A percentile compares a stretch with the other conserved stretches of the same genome.
Evolutionary conservation across 1,284 basidiomycete species (phyloP).

Genomic region (Puccinia polysora): DNA sequence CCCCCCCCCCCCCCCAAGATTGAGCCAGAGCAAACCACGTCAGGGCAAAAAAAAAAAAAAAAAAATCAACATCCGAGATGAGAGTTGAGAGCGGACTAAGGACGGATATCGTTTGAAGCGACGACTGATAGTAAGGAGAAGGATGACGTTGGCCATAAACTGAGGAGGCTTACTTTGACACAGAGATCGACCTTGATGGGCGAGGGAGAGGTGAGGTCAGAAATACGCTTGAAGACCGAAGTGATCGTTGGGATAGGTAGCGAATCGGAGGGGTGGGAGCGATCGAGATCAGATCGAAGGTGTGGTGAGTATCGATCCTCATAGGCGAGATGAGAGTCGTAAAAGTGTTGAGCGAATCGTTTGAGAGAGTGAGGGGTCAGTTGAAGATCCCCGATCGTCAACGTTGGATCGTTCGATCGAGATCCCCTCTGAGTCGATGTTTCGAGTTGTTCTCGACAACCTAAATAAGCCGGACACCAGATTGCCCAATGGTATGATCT

Average conservation of each 20-base stretch:
- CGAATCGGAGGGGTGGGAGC: neutral
- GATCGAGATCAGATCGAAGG: neutral
- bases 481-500: conserved; percentile 24
- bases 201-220: neutral
- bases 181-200: conserved; percentile 22
- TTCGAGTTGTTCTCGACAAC: conserved; percentile 22
- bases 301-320: neutral
- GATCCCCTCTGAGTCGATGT: no score
- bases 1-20: no score
- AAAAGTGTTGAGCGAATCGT: neutral
- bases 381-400: no score
- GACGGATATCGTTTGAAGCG: neutral
- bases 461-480: conserved; percentile 11
- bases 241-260: neutral
- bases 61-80: neutral
- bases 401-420: no score
- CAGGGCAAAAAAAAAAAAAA: neutral
- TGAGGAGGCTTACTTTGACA: conserved; percentile 15
- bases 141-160: neutral
- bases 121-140: neutral
- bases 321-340: neutral
- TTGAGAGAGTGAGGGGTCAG: neutral
- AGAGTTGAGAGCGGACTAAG: no score
- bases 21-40: no score
- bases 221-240: conserved; percentile 14